Percentiles rank a stretch among this genome's conserved stretches.
Evolutionary conservation across 345 rosid genomes (phyloP).

Genomic region (Brassica rapa): DNA sequence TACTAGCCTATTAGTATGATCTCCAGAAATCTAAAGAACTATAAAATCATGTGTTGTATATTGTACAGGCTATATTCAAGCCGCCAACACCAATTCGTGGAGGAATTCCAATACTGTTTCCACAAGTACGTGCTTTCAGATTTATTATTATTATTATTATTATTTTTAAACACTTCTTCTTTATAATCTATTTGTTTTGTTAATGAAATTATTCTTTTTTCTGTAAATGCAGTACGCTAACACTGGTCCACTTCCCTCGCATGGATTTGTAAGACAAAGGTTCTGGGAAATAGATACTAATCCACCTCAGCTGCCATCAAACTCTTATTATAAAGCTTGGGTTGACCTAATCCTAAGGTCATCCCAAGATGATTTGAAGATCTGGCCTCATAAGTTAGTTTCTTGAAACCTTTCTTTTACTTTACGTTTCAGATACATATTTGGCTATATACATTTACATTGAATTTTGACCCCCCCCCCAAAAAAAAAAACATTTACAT

Average conservation of each 20-base stretch:
- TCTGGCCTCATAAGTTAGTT: conserved; percentile 85
- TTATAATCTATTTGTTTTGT: conserved; percentile 13
- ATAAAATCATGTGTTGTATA: conserved; percentile 13
- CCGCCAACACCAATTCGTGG: conserved; percentile 86
- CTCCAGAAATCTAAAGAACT: not conserved
- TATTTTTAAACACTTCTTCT: not conserved
- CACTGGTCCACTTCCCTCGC: conserved; percentile 68
- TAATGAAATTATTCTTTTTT: conserved; percentile 17
- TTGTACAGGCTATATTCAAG: conserved; percentile 57
- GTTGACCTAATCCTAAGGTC: conserved; percentile 69
- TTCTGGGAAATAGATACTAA: conserved; percentile 72
- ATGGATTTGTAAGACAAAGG: conserved; percentile 85
- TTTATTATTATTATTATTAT: not conserved
- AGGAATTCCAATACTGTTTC: conserved; percentile 89
- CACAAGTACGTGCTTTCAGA: conserved; percentile 61
- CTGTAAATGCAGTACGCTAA: conserved; percentile 59
- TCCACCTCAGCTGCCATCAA: conserved; percentile 62
- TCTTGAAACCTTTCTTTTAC: conserved; percentile 9
- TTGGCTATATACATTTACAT: not conserved
- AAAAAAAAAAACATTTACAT: not conserved
- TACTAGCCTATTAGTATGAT: conserved; percentile 10
- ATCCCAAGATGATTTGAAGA: conserved; percentile 67
- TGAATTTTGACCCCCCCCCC: too few relatives aligned
- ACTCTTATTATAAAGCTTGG: conserved; percentile 42
- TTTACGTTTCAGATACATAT: not conserved